Base-by-base conservation (phyloP, 2,329 filamentous ascomycete species). In the Dactylonectria estremocensis region DNA sequence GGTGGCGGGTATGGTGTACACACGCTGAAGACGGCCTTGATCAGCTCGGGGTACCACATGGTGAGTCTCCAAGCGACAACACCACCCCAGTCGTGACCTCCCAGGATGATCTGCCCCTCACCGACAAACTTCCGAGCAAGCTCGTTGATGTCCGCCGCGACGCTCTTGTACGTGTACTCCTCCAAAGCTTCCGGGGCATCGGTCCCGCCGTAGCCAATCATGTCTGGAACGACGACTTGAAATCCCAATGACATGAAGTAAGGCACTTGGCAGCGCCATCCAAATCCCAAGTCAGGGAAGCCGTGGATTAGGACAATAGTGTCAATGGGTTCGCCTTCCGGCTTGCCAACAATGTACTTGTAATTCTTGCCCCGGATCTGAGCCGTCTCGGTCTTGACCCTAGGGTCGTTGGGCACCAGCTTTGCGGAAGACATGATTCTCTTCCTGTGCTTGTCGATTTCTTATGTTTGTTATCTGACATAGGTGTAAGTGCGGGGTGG, bases 1-100 rank as follows among this genome's bases (percentile, higher is more conserved):
- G 92, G 92, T 3, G 88, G 80, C 3, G 76, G 76, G 79, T 91
- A 97, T 0, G 95, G 93, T 31, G 94, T 95, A 82, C 93, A 96
- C 68, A 97, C 84, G 72, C 89, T 89, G 83, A 97, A 95, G 68
- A 97, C 85, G 74, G 91, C 91, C 45, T 87, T 87, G 70, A 97
- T 84, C 13, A 97, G 84, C 46, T 90, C 82, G 0, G 93, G 94
- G 75, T 95, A 86, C 87, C 90, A 94, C 69, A 92, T 87, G 14
- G 91, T 90, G 64, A 92, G 83, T 61, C 94, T 90, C 86, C 93
- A 97, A 61, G 92, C 91, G 31, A 95, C 85, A 3, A 87, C 86
- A 74, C 93, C 95, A 79, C 95, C 95, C 93, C 95, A 98, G 82
- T 98, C 95, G 82, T 98, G 95, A 8, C 95, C 95, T 55, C 95